Evolutionary conservation across 345 rosid genomes (phyloP).

Genomic region (Xanthoceras sorbifolium): DNA sequence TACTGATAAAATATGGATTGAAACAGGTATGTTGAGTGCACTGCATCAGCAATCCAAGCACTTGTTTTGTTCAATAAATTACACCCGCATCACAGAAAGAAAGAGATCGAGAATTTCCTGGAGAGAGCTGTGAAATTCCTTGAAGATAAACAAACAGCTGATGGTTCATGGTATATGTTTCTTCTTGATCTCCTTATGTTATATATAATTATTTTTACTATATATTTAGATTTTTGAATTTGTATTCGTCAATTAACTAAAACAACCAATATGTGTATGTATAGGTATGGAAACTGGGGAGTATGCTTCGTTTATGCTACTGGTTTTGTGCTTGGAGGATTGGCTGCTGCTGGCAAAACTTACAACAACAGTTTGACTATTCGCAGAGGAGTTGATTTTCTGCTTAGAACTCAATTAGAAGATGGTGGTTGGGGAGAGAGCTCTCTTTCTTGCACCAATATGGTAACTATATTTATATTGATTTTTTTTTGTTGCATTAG

Average conservation of each 20-base stretch:
- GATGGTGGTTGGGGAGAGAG: constrained; percentile 6
- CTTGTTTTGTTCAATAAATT: constrained; percentile 43
- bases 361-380: background rate
- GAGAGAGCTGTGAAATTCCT: constrained; percentile 39
- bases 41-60: constrained; percentile 51
- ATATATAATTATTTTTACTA: too few species aligned
- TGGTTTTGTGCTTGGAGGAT: background rate
- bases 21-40: constrained; percentile 47
- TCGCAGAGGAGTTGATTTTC: background rate
- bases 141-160: constrained; percentile 42
- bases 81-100: constrained; percentile 39
- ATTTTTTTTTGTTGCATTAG: too few species aligned
- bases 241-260: background rate
- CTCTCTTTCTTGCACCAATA: background rate
- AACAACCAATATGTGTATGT: background rate
- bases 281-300: background rate
- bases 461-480: background rate
- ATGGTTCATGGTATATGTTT: constrained; percentile 55
- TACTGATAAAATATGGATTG: background rate
- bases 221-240: too few species aligned
- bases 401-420: background rate
- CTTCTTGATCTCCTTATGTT: background rate
- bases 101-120: constrained; percentile 45
- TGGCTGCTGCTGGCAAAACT: constrained; percentile 6
- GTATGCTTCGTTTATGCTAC: background rate